These are phyloP conservation scores for Talaromyces funiculosus DNA, from an alignment of 2,329 filamentous ascomycete species.

Conservation along the genomic window DNA sequence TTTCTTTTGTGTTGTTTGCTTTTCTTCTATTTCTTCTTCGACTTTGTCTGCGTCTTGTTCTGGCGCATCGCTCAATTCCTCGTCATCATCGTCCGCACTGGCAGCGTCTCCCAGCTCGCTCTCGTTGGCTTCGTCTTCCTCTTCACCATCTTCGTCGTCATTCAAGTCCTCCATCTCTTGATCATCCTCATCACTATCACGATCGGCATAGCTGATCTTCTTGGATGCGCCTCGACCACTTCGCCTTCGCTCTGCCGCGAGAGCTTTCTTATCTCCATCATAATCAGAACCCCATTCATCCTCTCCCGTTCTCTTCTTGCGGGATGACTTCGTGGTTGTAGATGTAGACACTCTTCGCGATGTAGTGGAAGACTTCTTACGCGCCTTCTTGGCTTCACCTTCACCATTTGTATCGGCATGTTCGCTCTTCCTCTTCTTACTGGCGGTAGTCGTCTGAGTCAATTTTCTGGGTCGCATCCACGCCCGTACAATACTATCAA, in stretches of 20 bases:
- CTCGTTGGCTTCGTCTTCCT: constrained; percentile 20
- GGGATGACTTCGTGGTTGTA: constrained; percentile 26
- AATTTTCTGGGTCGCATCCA: constrained; percentile 56
- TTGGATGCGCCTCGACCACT: constrained; percentile 33
- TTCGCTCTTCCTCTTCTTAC: constrained; percentile 41
- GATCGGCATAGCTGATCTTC: constrained; percentile 40
- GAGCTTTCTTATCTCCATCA: constrained; percentile 34
- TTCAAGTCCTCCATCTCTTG: constrained; percentile 38
- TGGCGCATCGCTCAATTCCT: constrained; percentile 11
- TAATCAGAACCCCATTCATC: constrained; percentile 39
- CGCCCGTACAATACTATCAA: constrained; percentile 71
- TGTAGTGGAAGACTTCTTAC: constrained; percentile 24
- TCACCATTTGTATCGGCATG: constrained; percentile 24
- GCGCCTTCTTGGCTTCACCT: constrained; percentile 26
- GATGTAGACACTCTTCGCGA: constrained; percentile 30
- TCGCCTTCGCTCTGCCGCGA: constrained; percentile 31
- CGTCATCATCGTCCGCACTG: constrained; percentile 3
- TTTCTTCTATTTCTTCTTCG: neutral
- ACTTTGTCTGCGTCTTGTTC: neutral
- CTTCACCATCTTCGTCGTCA: constrained; percentile 21
- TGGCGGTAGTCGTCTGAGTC: constrained; percentile 21
- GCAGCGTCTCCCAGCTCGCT: constrained; percentile 7
- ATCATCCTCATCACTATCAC: constrained; percentile 41
- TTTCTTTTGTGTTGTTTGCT: neutral
- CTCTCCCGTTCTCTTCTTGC: constrained; percentile 33